These are phyloP conservation scores for Starmerella vaccinii DNA, from an alignment of 805 yeast genomes.

Conservation along the genomic window DNA sequence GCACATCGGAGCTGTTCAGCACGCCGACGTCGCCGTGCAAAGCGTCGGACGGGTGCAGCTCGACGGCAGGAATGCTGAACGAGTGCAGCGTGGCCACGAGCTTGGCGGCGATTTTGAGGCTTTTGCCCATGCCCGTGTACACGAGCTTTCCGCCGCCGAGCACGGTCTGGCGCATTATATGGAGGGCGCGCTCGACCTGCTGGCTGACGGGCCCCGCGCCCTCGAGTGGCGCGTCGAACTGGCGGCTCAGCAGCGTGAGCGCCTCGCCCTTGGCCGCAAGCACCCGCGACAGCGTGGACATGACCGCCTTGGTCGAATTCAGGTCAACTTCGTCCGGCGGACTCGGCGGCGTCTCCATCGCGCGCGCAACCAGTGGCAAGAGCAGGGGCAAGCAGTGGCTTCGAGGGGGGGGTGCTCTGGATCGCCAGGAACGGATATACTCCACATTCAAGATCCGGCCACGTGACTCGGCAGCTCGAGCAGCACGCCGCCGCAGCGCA, in stretches of 20 bases:
- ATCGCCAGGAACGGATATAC: neutral
- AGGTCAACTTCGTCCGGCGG: conserved; percentile 2
- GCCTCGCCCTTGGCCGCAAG: conserved; percentile 30
- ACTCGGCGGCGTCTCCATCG: conserved; percentile 7
- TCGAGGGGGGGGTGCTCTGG: neutral
- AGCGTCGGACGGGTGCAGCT: conserved; percentile 78
- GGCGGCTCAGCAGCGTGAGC: conserved; percentile 27
- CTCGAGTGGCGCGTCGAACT: conserved; percentile 19
- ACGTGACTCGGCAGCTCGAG: neutral
- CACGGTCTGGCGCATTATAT: conserved; percentile 33
- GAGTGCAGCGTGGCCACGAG: conserved; percentile 76
- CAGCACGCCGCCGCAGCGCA: neutral
- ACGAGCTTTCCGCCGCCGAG: conserved; percentile 57
- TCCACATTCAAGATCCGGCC: conserved; percentile 1
- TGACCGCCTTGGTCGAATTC: neutral
- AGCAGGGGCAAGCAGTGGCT: neutral
- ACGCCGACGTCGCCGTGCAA: conserved; percentile 83
- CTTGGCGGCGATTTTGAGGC: conserved; percentile 67
- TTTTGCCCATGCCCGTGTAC: conserved; percentile 76
- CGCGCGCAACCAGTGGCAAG: neutral
- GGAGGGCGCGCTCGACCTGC: conserved; percentile 5
- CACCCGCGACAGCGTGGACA: conserved; percentile 1
- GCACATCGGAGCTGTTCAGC: conserved; percentile 44
- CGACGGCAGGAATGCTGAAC: conserved; percentile 54
- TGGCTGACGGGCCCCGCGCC: conserved; percentile 22